These are phyloP conservation scores for Pseudogymnoascus sp. DNA, from an alignment of 2,329 filamentous ascomycete species.

Conservation along the genomic window DNA sequence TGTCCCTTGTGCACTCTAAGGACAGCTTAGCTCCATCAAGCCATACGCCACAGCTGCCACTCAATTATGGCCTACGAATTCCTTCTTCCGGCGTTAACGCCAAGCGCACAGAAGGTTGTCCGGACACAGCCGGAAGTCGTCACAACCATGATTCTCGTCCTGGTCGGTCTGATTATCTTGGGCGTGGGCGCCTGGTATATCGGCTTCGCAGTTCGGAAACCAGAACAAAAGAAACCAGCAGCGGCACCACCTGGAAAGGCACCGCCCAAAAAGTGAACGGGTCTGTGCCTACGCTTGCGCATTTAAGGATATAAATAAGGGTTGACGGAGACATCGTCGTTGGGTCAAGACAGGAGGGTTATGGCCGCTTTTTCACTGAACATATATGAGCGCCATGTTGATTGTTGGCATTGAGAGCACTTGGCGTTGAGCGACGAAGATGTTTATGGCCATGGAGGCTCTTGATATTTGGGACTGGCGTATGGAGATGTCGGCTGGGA, in stretches of 20 bases:
- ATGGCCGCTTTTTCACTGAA: background rate
- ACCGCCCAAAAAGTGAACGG: background rate
- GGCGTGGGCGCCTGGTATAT: background rate
- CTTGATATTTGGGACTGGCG: background rate
- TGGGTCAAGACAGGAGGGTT: background rate
- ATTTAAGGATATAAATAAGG: background rate
- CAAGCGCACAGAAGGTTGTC: slow-evolving; percentile 5
- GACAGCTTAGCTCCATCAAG: background rate
- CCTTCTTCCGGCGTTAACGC: background rate
- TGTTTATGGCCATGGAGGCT: background rate
- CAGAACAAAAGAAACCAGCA: background rate
- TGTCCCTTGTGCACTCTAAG: background rate
- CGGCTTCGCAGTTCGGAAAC: background rate
- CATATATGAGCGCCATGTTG: background rate
- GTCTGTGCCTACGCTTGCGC: background rate
- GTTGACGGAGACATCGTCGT: background rate
- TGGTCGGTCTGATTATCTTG: background rate
- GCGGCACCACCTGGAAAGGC: background rate
- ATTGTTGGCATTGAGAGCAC: background rate
- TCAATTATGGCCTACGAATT: slow-evolving; percentile 2
- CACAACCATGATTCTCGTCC: slow-evolving; percentile 4
- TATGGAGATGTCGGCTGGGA: background rate
- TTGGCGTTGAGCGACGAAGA: background rate
- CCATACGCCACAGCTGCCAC: background rate
- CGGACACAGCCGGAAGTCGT: background rate